Conservation (phyloP, 495 filamentous ascomycete genomes). For the Trichocladium antarcticum region DNA sequence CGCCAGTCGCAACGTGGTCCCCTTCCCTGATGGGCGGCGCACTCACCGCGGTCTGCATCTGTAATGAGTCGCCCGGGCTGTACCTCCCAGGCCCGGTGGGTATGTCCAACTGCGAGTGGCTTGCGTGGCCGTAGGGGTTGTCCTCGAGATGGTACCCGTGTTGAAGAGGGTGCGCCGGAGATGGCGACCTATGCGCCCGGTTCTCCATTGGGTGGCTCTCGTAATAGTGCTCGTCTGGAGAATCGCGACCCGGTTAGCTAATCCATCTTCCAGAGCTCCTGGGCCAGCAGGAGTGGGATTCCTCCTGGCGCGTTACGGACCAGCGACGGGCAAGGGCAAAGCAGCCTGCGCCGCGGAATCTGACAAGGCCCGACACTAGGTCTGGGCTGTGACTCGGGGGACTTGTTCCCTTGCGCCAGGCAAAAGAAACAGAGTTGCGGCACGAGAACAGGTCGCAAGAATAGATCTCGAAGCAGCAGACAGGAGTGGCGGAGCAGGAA, state of each 20-base stretch:
- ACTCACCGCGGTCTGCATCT: constrained; percentile 62
- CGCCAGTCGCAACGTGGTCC: not conserved
- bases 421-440: constrained; percentile 14
- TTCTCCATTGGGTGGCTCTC: constrained; percentile 44
- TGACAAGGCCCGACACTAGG: constrained; percentile 1
- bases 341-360: constrained; percentile 17
- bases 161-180: constrained; percentile 43
- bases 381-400: not conserved
- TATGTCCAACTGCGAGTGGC: constrained; percentile 54
- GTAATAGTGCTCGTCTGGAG: constrained; percentile 52
- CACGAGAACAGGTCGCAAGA: constrained; percentile 6
- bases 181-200: constrained; percentile 46
- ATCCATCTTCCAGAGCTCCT: not conserved
- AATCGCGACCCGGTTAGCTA: constrained; percentile 18
- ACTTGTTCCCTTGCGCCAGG: constrained; percentile 25
- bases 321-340: constrained; percentile 10
- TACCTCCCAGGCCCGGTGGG: constrained; percentile 43
- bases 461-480: not conserved
- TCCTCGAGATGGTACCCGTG: constrained; percentile 65
- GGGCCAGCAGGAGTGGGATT: not conserved
- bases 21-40: not conserved
- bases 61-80: constrained; percentile 51
- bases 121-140: constrained; percentile 42
- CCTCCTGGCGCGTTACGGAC: constrained; percentile 9
- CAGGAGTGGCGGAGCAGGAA: constrained; percentile 1